Conservation (phyloP, 2,329 filamentous ascomycete species). For the Beauveria sp. region DNA sequence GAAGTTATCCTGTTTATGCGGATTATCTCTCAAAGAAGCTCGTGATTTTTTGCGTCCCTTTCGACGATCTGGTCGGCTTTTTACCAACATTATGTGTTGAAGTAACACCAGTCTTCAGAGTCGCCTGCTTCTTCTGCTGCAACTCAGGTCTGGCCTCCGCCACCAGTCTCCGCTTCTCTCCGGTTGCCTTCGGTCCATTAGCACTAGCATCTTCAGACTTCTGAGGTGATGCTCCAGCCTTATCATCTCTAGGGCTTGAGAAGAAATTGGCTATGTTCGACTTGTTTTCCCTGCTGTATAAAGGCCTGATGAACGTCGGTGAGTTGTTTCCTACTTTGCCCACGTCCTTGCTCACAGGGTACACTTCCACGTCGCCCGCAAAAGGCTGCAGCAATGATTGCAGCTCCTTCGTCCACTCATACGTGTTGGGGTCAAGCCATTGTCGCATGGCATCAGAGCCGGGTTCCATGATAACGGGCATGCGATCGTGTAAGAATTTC, state of each 20-base stretch:
- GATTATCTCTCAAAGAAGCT: background rate
- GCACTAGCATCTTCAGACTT: background rate
- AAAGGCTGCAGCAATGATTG: slow-evolving; percentile 76
- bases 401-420: slow-evolving; percentile 70
- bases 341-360: slow-evolving; percentile 80
- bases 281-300: slow-evolving; percentile 83
- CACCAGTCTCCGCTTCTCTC: background rate
- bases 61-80: background rate
- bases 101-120: background rate
- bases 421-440: slow-evolving; percentile 70
- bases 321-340: slow-evolving; percentile 93
- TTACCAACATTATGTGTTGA: background rate
- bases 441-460: slow-evolving; percentile 59
- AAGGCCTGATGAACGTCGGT: slow-evolving; percentile 70
- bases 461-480: slow-evolving; percentile 86
- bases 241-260: background rate
- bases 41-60: slow-evolving; percentile 4
- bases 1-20: too few relatives aligned
- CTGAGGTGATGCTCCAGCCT: background rate
- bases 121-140: background rate
- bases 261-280: slow-evolving; percentile 94
- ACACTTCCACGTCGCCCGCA: slow-evolving; percentile 70
- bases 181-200: background rate
- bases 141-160: background rate
- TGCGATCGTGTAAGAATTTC: slow-evolving; percentile 82